Base-by-base conservation (phyloP, 139 green algal species). In the Marvania coccoides region DNA sequence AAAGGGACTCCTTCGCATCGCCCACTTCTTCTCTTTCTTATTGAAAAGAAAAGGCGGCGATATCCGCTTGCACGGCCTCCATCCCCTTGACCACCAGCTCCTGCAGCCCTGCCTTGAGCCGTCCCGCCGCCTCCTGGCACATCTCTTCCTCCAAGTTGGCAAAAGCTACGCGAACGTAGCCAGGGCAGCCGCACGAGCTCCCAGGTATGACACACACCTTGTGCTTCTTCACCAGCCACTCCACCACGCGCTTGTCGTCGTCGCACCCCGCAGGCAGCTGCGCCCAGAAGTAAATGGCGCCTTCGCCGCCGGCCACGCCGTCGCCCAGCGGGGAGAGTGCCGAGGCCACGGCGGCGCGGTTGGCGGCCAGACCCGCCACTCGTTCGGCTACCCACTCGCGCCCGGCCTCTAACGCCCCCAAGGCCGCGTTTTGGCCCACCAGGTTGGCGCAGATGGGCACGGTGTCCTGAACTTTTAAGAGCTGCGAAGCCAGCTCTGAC, bases 381-480 rank as follows among this genome's bases (percentile, higher is more conserved):
- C 54, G 62, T 47, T 72, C 65, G 1, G 61, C 23, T 15, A 95
- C 79, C 72, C 86, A 96, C 24, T 47, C 48, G 0, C 60, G 55
- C 0, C 87, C 84, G 4, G 64, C 63, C 51, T 66, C 15, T 51
- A 94, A 56, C 4, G 83, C 75, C 15, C 71, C 81, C 9, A 92
- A 75, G 0, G 91, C 89, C 40, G 87, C 61, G 6, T 81, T 65
- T 74, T 97, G 91, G 31, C 69, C 78, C 15, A 93, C 42, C 61
- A 92, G 79, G 0, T 81, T 73, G 2, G 89, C 56, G 74, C 92
- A 98, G 67, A 98, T 92, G 37, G 85, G 79, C 33, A 97, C 85
- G 4, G 92, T 96, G 82, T 98, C 92, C 75, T 98, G 91, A 26
- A 84, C 81, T 66, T 95, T 95, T 7, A 86, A 46, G n/a, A 96